These are phyloP conservation scores for Bondarzewia mesenterica DNA, from an alignment of 1,284 basidiomycete genomes.

Conservation along the genomic window DNA sequence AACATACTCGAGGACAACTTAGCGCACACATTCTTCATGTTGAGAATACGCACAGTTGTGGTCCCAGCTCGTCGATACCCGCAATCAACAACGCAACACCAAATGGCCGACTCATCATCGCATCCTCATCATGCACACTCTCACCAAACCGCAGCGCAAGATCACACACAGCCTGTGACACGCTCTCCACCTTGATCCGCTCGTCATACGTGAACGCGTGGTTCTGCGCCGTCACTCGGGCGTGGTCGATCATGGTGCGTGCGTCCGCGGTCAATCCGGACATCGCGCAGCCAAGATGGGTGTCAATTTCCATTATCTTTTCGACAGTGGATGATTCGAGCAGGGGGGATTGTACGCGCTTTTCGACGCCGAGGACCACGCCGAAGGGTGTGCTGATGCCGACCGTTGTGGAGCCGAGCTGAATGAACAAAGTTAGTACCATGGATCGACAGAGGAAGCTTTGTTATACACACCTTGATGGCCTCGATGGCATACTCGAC, in stretches of 20 bases:
- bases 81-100: conserved; percentile 97
- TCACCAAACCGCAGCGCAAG: conserved; percentile 96
- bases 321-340: conserved; percentile 96
- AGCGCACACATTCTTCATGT: not conserved
- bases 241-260: conserved; percentile 99
- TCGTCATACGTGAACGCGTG: conserved; percentile 98
- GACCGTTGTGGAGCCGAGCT: conserved; percentile 98
- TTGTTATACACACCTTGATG: conserved; percentile 66
- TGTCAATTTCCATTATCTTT: conserved; percentile 99
- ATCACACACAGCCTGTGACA: conserved; percentile 97
- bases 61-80: conserved; percentile 93
- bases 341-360: conserved; percentile 95
- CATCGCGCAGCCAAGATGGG: conserved; percentile 97
- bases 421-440: conserved; percentile 14
- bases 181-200: conserved; percentile 93
- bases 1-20: not conserved
- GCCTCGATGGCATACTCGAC: conserved; percentile 99
- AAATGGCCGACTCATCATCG: conserved; percentile 99
- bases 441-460: not conserved
- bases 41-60: conserved; percentile 68
- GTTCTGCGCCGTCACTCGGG: conserved; percentile 93
- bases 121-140: conserved; percentile 97
- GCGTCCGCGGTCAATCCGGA: conserved; percentile 97
- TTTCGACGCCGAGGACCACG: conserved; percentile 94
- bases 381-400: conserved; percentile 86